These are phyloP conservation scores for Stereocaulon alpinum DNA, from an alignment of 495 filamentous ascomycete species.

Conservation along the genomic window DNA sequence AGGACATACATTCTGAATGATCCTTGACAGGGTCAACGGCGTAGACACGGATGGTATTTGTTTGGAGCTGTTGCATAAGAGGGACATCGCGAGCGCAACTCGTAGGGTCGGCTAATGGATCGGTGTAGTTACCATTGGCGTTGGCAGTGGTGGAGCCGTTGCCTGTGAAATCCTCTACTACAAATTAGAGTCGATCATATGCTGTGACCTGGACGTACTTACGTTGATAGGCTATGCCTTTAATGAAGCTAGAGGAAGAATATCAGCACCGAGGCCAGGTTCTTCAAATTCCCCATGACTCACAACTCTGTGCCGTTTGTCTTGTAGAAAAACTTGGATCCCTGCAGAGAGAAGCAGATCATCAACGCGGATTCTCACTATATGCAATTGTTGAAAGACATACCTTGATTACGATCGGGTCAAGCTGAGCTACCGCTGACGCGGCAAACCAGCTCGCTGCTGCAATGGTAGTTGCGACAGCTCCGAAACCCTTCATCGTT, in stretches of 20 bases:
- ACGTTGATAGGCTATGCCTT: constrained; percentile 82
- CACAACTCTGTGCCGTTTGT: constrained; percentile 71
- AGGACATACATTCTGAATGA: constrained; percentile 76
- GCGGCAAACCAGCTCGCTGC: constrained; percentile 38
- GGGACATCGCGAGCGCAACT: constrained; percentile 76
- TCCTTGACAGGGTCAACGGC: constrained; percentile 70
- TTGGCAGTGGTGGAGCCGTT: constrained; percentile 32
- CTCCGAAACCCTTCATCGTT: constrained; percentile 30
- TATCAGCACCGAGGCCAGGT: constrained; percentile 2
- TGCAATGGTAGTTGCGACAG: constrained; percentile 31
- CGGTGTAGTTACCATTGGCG: constrained; percentile 36
- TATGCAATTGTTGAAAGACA: constrained; percentile 18
- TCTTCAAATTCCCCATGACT: constrained; percentile 19
- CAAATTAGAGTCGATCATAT: constrained; percentile 6
- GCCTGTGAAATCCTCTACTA: constrained; percentile 38
- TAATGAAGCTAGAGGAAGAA: constrained; percentile 48
- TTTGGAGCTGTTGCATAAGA: constrained; percentile 60
- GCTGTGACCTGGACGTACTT: constrained; percentile 22
- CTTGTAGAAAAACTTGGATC: constrained; percentile 72
- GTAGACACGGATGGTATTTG: constrained; percentile 91
- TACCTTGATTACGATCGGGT: constrained; percentile 64
- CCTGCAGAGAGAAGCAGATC: constrained; percentile 31
- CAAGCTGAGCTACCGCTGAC: constrained; percentile 45
- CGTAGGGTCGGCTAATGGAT: constrained; percentile 61
- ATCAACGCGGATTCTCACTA: background rate